Evolutionary conservation across 768 basidiomycete genomes (phyloP), one percentile per base, ranked within the genome.

Genomic region (Russula earlei): DNA sequence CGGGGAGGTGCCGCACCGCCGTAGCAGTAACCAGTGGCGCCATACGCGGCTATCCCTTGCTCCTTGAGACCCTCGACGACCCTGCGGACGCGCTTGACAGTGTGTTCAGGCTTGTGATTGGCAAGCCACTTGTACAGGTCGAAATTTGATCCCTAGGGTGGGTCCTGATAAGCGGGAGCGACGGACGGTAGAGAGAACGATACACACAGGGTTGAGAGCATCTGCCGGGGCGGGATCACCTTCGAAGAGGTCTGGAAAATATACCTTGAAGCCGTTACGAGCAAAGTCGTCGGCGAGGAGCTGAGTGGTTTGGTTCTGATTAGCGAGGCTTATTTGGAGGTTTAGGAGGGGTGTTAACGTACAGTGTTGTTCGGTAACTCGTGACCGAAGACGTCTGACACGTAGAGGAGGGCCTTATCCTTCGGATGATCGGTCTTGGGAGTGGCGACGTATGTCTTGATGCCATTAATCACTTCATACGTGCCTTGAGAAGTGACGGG

Each of bases 231-330:
- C 25, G 0, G 65, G 19, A 46, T 74, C 72, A 14, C 67, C 62
- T 17, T 57, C 45, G 41, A 62, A 57, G 33, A 61, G 55, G 4
- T 62, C 62, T 6, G 65, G 59, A 1, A 20, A 31, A 43, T 54
- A 61, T 24, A 62, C 62, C 24, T 54, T 48, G 52, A 70, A 74
- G 10, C 74, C 74, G 51, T 73, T 74, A 27, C 56, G 62, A 31
- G 74, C 72, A 57, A 71, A 74, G 57, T 72, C 75, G 53, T 78
- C 77, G 4, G 70, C 70, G 14, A 77, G 70, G 15, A 75, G 63
- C 75, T 78, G 58, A 24, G 24, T 3, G 10, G 2, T n/a, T n/a
- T 17, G 15, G 7, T 10, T 15, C 12, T 14, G 20, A 4, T 25
- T 9, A 19, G 24, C 2, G 8, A 5, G n/a, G n/a, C n/a, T n/a